These are phyloP conservation scores for Madurella fahalii DNA, from an alignment of 2,329 filamentous ascomycete genomes.

Conservation along the genomic window DNA sequence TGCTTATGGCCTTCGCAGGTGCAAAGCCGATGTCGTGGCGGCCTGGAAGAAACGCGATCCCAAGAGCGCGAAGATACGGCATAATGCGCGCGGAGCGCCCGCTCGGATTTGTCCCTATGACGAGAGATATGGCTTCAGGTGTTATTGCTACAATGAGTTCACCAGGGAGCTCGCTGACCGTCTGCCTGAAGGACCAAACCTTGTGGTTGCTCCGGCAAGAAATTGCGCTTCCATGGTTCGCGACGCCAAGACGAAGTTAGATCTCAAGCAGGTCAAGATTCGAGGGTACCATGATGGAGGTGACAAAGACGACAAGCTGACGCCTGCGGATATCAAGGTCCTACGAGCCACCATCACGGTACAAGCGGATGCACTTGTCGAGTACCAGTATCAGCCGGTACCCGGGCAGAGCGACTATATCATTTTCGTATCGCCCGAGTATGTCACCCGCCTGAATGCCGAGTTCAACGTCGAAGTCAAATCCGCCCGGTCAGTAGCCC, in stretches of 20 bases:
- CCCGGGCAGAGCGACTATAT: conserved; percentile 16
- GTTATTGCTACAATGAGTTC: conserved; percentile 20
- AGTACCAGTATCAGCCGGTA: conserved; percentile 5
- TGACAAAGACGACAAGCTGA: conserved; percentile 17
- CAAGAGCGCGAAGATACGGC: neutral
- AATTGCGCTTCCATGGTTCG: conserved; percentile 13
- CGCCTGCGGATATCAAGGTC: conserved; percentile 1
- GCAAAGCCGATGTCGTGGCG: conserved; percentile 17
- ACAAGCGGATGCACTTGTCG: neutral
- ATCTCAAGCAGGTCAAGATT: conserved; percentile 20
- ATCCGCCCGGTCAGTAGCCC: neutral
- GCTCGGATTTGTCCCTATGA: conserved; percentile 17
- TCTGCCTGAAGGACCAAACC: conserved; percentile 19
- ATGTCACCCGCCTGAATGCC: conserved; percentile 4
- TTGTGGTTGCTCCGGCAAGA: conserved; percentile 18
- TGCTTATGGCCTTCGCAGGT: conserved; percentile 13
- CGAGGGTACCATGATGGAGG: conserved; percentile 4
- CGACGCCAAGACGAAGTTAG: conserved; percentile 22
- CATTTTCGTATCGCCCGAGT: conserved; percentile 17
- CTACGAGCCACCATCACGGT: conserved; percentile 9
- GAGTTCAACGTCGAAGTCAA: conserved; percentile 5
- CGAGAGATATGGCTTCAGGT: conserved; percentile 17
- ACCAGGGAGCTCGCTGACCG: conserved; percentile 19
- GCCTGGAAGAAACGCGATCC: neutral
- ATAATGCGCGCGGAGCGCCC: neutral